A percentile compares a stretch with the other conserved stretches of the same genome.
Conservation (phyloP, 768 basidiomycete genomes). For the Hygrophorus pudorinus region DNA sequence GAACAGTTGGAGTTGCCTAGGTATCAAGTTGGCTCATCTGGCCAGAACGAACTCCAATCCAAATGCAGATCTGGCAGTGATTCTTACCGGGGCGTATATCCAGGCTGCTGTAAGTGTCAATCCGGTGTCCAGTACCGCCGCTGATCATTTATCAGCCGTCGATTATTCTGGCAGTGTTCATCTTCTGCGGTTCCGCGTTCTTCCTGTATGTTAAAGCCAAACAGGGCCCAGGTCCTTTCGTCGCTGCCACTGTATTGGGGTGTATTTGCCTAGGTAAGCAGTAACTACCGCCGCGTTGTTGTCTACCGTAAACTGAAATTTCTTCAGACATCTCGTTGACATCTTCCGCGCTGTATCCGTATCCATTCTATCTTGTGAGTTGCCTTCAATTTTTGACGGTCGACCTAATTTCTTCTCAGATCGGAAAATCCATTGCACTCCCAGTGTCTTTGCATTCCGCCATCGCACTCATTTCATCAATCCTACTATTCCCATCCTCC, state of each 20-base stretch:
- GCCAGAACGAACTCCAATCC: too few relatives aligned
- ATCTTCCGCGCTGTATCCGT: constrained; percentile 53
- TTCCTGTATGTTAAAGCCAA: constrained; percentile 53
- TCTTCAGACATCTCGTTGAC: constrained; percentile 46
- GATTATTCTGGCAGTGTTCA: constrained; percentile 48
- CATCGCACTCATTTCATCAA: constrained; percentile 39
- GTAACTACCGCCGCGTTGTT: not conserved
- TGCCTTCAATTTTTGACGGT: not conserved
- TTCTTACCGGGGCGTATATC: too few relatives aligned
- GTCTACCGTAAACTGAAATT: constrained; percentile 2
- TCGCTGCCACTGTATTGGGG: constrained; percentile 43
- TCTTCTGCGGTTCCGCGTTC: constrained; percentile 49
- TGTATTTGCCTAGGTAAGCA: constrained; percentile 49
- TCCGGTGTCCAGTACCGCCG: too few relatives aligned
- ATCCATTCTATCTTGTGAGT: constrained; percentile 45
- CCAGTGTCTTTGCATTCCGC: constrained; percentile 53
- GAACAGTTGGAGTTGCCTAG: too few relatives aligned
- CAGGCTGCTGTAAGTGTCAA: too few relatives aligned
- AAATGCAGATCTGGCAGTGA: too few relatives aligned
- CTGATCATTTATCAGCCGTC: constrained; percentile 30
- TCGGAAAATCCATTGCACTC: constrained; percentile 42
- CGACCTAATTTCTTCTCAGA: constrained; percentile 1
- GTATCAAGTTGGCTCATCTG: too few relatives aligned
- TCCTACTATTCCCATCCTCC: constrained; percentile 53
- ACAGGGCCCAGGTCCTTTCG: constrained; percentile 54